Conservation (phyloP, 1,284 basidiomycete genomes). For the Uromyces viciae-fabae region DNA sequence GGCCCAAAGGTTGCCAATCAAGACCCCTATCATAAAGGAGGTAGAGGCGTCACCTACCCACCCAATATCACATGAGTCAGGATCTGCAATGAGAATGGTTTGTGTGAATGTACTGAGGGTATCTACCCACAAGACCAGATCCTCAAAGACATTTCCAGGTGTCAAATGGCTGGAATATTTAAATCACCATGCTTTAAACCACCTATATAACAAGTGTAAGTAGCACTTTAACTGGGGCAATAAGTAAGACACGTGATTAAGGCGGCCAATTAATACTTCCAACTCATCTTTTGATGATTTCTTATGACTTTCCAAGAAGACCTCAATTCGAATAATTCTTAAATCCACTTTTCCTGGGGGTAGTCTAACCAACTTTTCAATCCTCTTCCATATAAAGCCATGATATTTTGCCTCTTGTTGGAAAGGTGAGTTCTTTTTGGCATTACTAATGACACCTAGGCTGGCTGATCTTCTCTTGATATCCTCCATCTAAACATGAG, state of each 20-base stretch:
- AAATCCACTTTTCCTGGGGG: background rate
- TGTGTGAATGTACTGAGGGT: background rate
- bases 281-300: background rate
- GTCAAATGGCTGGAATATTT: background rate
- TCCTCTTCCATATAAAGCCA: background rate
- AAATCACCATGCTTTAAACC: background rate
- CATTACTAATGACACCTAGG: background rate
- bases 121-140: background rate
- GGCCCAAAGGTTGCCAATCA: too few relatives aligned
- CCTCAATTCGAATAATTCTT: background rate
- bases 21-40: too few relatives aligned
- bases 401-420: background rate
- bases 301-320: background rate
- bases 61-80: background rate
- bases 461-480: background rate
- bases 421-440: background rate
- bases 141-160: too few relatives aligned
- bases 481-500: background rate
- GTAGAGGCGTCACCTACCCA: too few relatives aligned
- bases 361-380: background rate
- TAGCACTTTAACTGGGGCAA: background rate
- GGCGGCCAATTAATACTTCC: background rate
- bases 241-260: background rate
- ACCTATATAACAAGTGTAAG: background rate
- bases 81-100: too few relatives aligned